Base-by-base conservation (phyloP, 345 rosid genomes). In the Pelargonium nanum region DNA sequence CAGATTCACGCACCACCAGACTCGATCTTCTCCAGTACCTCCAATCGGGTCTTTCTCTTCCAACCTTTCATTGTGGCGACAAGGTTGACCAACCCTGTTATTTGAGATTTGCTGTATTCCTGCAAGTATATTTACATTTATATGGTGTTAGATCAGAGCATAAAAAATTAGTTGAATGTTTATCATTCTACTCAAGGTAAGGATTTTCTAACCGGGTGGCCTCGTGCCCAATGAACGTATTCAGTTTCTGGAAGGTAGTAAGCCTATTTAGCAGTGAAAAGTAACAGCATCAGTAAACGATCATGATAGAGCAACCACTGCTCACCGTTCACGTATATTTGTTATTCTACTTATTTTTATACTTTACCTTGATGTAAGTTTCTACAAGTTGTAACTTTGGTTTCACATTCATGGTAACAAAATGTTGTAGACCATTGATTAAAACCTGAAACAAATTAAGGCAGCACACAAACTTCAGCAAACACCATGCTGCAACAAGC, bases 201-300 rank as follows among this genome's bases (percentile, higher is more conserved):
- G 26, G 24, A 68, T 60, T 12, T 54, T 65, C 82, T 83, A 83
- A 93, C 99, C 48, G 97, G 95, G 61, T 88, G 99, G 77, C 77
- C 82, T 9, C 91, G 88, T 23, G 96, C 89, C 97, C 96, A 90
- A 71, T 90, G 95, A n/a, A 90, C 91, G 53, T 75, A 90, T 76
- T 94, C 99, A 2, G 97, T 90, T 70, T 89, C 96, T 0, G 99
- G 97, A 19, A 94, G 87, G 76, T 94, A 90, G 77, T 83, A 90
- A 44, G 89, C 97, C 99, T 94, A 85, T 66, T 40, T 40, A 40
- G 15, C 48, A 40, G 48, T 40, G 48, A 40, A 40, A 10, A 40
- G 48, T 2, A 40, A 40, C 13, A 40, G 48, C 48, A 40, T 8
- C 15, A 40, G 16, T 40, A 9, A 40, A 7, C 16, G 2, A 40